Evolutionary conservation across 768 basidiomycete species (phyloP).

Genomic region (Leccinum disarticulatum): DNA sequence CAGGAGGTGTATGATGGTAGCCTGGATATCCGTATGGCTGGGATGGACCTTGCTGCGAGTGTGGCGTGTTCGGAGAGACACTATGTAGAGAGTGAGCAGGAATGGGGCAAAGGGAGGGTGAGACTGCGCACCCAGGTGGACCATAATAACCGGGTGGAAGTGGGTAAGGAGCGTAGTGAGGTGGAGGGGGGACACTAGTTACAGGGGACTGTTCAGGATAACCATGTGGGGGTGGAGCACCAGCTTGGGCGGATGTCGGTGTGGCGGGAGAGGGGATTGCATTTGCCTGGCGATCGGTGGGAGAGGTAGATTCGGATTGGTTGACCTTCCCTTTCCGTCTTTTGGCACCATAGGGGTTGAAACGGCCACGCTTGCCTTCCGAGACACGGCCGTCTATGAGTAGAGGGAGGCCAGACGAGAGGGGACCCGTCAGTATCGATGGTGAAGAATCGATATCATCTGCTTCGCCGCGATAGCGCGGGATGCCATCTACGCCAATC

Average conservation of each 20-base stretch:
- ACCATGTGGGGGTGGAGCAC: constrained; percentile 25
- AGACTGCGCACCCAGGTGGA: constrained; percentile 24
- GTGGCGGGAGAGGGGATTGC: constrained; percentile 31
- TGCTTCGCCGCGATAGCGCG: constrained; percentile 80
- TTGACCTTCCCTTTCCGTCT: constrained; percentile 38
- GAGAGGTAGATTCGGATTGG: constrained; percentile 31
- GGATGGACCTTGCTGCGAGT: constrained; percentile 22
- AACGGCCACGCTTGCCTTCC: constrained; percentile 47
- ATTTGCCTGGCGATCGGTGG: constrained; percentile 28
- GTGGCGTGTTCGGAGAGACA: constrained; percentile 23
- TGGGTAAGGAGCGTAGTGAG: constrained; percentile 35
- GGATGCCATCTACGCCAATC: constrained; percentile 77
- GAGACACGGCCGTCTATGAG: constrained; percentile 46
- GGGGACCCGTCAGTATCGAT: constrained; percentile 38
- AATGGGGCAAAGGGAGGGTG: constrained; percentile 1
- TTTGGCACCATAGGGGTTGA: constrained; percentile 44
- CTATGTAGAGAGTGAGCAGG: constrained; percentile 19
- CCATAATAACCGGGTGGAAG: constrained; percentile 34
- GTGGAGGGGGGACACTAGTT: constrained; percentile 24
- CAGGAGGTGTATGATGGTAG: constrained; percentile 18
- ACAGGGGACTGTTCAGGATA: constrained; percentile 31
- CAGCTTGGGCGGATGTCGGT: constrained; percentile 28
- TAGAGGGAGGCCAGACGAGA: constrained; percentile 49
- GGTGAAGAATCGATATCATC: constrained; percentile 61
- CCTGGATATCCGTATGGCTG: constrained; percentile 28